phyloP scores from a whole-genome alignment of 2,329 filamentous ascomycete genomes.

The Colletotrichum euphorbiae region DNA sequence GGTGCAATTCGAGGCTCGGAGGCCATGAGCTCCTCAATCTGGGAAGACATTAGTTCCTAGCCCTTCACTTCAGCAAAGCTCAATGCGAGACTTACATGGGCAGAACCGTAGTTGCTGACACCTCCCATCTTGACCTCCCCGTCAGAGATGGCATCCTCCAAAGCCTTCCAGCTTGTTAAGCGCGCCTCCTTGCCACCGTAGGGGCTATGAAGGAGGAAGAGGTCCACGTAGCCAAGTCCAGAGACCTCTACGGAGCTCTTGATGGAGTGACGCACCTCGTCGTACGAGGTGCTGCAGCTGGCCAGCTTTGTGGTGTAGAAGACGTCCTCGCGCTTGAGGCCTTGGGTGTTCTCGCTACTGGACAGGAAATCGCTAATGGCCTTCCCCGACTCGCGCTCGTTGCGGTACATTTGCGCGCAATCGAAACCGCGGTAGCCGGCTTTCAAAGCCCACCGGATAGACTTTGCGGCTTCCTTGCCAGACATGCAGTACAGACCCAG shows the following conservation, averaged over 20 bases:
- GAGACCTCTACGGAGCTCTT: slow-evolving; percentile 72
- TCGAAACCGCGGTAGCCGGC: slow-evolving; percentile 65
- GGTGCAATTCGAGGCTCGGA: slow-evolving; percentile 72
- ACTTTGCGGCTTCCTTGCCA: slow-evolving; percentile 67
- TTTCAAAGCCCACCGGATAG: slow-evolving; percentile 68
- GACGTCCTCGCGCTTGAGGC: slow-evolving; percentile 74
- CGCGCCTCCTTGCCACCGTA: slow-evolving; percentile 78
- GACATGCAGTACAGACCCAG: slow-evolving; percentile 80
- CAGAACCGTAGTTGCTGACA: slow-evolving; percentile 82
- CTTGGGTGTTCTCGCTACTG: slow-evolving; percentile 57
- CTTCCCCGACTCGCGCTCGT: slow-evolving; percentile 76
- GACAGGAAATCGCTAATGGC: slow-evolving; percentile 71
- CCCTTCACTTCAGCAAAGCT: not conserved
- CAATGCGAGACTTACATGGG: slow-evolving; percentile 67
- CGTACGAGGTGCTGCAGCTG: slow-evolving; percentile 72
- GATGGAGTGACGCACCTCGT: slow-evolving; percentile 75
- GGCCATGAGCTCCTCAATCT: slow-evolving; percentile 77
- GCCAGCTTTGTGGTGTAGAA: slow-evolving; percentile 86
- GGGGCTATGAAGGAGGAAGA: slow-evolving; percentile 84
- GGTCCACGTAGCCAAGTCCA: slow-evolving; percentile 79
- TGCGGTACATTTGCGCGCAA: slow-evolving; percentile 69
- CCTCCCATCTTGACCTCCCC: slow-evolving; percentile 79
- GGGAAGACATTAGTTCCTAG: not conserved
- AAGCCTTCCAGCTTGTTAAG: slow-evolving; percentile 78
- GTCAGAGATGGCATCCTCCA: slow-evolving; percentile 79